A percentile compares a stretch with the other conserved stretches of the same genome.
These are phyloP conservation scores for Boletus pseudopeckii DNA, from an alignment of 768 basidiomycete genomes.

Conservation along the genomic window DNA sequence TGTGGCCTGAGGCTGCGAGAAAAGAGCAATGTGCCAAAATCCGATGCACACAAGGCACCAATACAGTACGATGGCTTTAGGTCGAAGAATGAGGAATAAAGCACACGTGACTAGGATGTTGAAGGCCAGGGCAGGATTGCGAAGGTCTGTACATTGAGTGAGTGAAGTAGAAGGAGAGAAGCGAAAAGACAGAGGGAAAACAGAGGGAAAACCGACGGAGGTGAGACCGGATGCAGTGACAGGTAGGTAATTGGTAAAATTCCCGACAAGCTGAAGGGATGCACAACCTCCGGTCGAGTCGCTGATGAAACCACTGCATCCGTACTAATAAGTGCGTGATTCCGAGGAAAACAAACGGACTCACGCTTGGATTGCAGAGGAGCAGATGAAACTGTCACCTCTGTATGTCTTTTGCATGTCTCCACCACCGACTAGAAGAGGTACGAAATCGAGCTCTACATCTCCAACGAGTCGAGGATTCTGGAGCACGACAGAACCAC, in stretches of 20 bases:
- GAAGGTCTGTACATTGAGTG: slow-evolving; percentile 67
- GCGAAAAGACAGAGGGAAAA: slow-evolving; percentile 69
- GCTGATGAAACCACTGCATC: slow-evolving; percentile 57
- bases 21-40: slow-evolving; percentile 81
- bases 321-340: slow-evolving; percentile 6
- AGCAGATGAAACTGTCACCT: slow-evolving; percentile 82
- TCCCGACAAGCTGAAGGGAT: slow-evolving; percentile 62
- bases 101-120: slow-evolving; percentile 65
- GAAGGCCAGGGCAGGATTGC: slow-evolving; percentile 66
- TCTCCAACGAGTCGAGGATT: slow-evolving; percentile 75
- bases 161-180: slow-evolving; percentile 49
- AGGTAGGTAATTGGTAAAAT: slow-evolving; percentile 68
- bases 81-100: slow-evolving; percentile 71
- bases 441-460: slow-evolving; percentile 59
- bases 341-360: slow-evolving; percentile 24
- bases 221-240: slow-evolving; percentile 56
- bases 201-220: slow-evolving; percentile 69
- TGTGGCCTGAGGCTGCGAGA: slow-evolving; percentile 64
- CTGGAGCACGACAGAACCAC: slow-evolving; percentile 57
- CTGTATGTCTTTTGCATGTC: slow-evolving; percentile 70
- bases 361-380: slow-evolving; percentile 78
- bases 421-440: slow-evolving; percentile 84
- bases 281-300: slow-evolving; percentile 75
- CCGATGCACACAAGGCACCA: slow-evolving; percentile 82
- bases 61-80: slow-evolving; percentile 61